phyloP scores from a whole-genome alignment of 768 basidiomycete genomes.

The Ephemerocybe angulata region DNA sequence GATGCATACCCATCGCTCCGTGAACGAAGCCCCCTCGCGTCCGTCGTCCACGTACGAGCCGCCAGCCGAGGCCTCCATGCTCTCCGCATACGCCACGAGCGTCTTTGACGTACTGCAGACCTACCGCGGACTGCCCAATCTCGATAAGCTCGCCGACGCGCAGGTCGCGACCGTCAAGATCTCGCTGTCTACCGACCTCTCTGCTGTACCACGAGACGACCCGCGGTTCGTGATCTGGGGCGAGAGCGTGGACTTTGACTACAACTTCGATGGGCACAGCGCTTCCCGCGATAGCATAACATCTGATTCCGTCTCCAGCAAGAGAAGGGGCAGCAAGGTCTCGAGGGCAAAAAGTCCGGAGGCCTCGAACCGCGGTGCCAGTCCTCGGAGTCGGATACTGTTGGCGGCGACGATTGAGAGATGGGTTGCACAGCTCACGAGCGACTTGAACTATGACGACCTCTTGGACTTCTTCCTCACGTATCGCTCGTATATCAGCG shows the following conservation, averaged over 20 bases:
- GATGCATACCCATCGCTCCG: no score
- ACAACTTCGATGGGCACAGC: conserved; percentile 28
- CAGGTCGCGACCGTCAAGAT: conserved; percentile 66
- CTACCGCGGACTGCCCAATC: conserved; percentile 69
- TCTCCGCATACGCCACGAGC: conserved; percentile 66
- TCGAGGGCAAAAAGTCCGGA: conserved; percentile 32
- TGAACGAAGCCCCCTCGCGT: conserved; percentile 3
- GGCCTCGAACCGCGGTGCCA: conserved; percentile 19
- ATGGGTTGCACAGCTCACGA: conserved; percentile 89
- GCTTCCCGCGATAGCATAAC: conserved; percentile 32
- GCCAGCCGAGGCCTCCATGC: conserved; percentile 31
- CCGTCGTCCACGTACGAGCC: conserved; percentile 9
- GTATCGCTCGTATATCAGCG: conserved; percentile 79
- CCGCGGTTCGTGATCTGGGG: conserved; percentile 94
- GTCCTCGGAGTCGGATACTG: conserved; percentile 47
- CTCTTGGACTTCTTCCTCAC: conserved; percentile 89
- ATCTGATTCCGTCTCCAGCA: conserved; percentile 33
- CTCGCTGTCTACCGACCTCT: conserved; percentile 61
- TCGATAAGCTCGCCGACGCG: conserved; percentile 60
- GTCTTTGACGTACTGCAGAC: conserved; percentile 81
- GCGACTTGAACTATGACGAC: conserved; percentile 82
- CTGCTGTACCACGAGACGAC: conserved; percentile 76
- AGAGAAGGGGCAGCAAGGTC: conserved; percentile 31
- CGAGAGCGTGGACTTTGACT: conserved; percentile 37
- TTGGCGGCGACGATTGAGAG: conserved; percentile 90